Base-by-base conservation (phyloP, 768 basidiomycete species). In the Multifurca ochricompacta region DNA sequence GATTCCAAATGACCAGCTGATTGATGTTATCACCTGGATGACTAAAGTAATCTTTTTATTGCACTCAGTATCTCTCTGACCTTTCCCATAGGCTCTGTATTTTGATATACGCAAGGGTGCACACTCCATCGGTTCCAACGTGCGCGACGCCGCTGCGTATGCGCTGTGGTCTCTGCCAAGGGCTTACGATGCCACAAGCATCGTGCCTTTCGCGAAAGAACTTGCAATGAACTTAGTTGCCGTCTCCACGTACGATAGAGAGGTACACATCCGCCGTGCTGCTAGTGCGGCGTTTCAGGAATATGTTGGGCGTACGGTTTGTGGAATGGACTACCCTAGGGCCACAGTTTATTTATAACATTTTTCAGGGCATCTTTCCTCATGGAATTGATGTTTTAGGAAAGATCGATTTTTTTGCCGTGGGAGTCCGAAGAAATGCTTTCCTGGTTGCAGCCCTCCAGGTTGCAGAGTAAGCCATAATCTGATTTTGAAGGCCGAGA, bases 261-360 rank as follows among this genome's bases (percentile, higher is more conserved):
- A 99, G 68, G 82, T 97, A 27, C 90, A 91, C 58, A 92, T 99
- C 51, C 79, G 96, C 23, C 74, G 96, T 60, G 95, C 96, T 13
- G 94, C 94, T 11, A 98, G 95, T 68, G 96, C 96, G 16, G 91
- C 94, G 11, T 98, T 91, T 67, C 96, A 99, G 69, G 96, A 99
- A 71, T 85, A 87, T 64, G 96, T 97, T 35, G 96, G 96, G 11
- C 75, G 96, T 65, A 86, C 87, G 72, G 95, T 96, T 64, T 68
- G 84, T 68, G 25, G 19, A 42, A 14, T 19, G n/a, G 21, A 14
- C 13, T 31, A 30, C 46, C 37, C 43, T 54, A 39, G 21, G 53
- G 49, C 19, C 41, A 37, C 16, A 47, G 39, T 32, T 44, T 6
- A 36, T 43, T 41, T 23, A 53, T 49, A 62, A 58, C 37, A 49